These are phyloP conservation scores for Yamadazyma atlantica DNA, from an alignment of 1,139 yeast genomes.

Conservation along the genomic window DNA sequence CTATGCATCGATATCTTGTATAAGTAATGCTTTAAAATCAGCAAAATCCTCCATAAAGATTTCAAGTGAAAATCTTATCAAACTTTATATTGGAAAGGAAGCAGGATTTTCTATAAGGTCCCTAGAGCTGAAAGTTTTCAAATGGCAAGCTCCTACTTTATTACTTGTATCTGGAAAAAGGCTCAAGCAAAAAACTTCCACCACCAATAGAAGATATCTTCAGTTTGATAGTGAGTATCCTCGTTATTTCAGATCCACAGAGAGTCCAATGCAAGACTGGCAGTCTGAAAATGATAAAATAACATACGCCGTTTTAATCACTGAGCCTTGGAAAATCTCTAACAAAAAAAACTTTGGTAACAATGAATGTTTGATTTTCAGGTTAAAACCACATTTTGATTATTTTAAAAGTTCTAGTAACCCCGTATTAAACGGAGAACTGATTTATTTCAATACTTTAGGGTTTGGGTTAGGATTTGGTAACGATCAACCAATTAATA, in stretches of 20 bases:
- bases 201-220: constrained; percentile 48
- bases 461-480: constrained; percentile 89
- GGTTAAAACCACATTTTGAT: constrained; percentile 66
- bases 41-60: constrained; percentile 21
- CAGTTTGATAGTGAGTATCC: constrained; percentile 56
- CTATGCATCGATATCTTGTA: constrained; percentile 39
- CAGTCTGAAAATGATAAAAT: constrained; percentile 42
- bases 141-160: constrained; percentile 88
- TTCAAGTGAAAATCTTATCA: constrained; percentile 47
- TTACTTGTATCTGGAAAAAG: constrained; percentile 66
- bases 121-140: constrained; percentile 77
- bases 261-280: constrained; percentile 32
- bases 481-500: constrained; percentile 56
- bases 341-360: constrained; percentile 76
- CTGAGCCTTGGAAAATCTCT: constrained; percentile 75
- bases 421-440: constrained; percentile 29
- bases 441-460: constrained; percentile 62
- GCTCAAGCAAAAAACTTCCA: constrained; percentile 38
- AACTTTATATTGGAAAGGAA: constrained; percentile 69
- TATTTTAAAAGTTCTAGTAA: constrained; percentile 42
- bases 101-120: constrained; percentile 88
- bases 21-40: constrained; percentile 32
- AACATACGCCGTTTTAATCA: constrained; percentile 60
- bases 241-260: constrained; percentile 34
- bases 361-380: constrained; percentile 51